Percentiles rank a stretch among this genome's conserved stretches.
These are phyloP conservation scores for Coemansia sp. DNA, from an alignment of 192 early-diverging fungal genomes.

Conservation along the genomic window DNA sequence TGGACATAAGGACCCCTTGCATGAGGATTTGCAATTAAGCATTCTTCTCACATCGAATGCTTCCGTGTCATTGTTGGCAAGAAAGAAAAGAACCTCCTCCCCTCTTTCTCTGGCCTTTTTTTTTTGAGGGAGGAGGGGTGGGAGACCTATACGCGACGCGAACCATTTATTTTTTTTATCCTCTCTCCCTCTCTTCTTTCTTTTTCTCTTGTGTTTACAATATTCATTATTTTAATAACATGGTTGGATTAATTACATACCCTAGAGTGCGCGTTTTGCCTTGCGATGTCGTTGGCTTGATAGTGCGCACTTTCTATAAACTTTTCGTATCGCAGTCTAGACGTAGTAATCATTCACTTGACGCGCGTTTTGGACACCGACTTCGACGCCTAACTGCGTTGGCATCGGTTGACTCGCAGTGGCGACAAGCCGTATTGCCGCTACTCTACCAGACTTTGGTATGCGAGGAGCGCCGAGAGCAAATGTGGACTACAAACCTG, in stretches of 20 bases:
- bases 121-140: not conserved
- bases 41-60: not conserved
- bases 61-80: not conserved
- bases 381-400: not conserved
- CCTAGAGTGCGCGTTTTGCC: not conserved
- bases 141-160: not conserved
- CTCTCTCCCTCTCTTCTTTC: not conserved
- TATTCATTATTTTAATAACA: not conserved
- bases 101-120: not conserved
- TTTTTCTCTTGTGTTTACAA: not conserved
- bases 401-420: slow-evolving; percentile 7
- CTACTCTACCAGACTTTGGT: slow-evolving; percentile 14
- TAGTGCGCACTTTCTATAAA: slow-evolving; percentile 8
- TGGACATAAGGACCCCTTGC: not conserved
- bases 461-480: slow-evolving; percentile 9
- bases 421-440: slow-evolving; percentile 19
- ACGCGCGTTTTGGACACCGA: not conserved
- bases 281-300: slow-evolving; percentile 12
- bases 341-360: not conserved
- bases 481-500: slow-evolving; percentile 18
- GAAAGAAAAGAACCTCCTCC: not conserved
- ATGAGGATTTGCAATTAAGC: not conserved
- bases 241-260: not conserved
- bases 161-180: not conserved
- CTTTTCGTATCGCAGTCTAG: not conserved